Conservation (phyloP, 2,329 filamentous ascomycete species). For the Emydomyces testavorans region DNA sequence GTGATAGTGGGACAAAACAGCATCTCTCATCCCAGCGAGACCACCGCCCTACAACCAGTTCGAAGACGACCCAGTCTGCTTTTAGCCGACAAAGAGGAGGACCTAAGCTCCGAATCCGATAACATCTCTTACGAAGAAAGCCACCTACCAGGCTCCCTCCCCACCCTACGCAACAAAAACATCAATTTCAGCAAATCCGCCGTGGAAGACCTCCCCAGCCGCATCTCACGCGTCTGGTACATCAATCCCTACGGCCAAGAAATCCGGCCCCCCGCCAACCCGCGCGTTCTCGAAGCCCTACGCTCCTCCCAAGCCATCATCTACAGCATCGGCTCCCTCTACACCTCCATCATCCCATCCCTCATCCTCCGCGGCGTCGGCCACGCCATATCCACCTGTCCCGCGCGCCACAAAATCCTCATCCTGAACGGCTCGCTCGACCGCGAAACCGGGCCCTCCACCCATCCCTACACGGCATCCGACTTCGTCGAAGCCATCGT, state of each 20-base stretch:
- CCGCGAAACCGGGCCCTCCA: slow-evolving; percentile 68
- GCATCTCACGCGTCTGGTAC: slow-evolving; percentile 82
- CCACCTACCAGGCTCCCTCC: slow-evolving; percentile 53
- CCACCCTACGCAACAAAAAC: slow-evolving; percentile 66
- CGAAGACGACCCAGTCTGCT: slow-evolving; percentile 28
- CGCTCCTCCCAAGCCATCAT: slow-evolving; percentile 56
- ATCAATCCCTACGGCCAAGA: slow-evolving; percentile 98
- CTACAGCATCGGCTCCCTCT: slow-evolving; percentile 89
- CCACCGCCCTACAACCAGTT: slow-evolving; percentile 40
- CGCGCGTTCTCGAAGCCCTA: slow-evolving; percentile 62
- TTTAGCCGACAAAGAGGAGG: slow-evolving; percentile 24
- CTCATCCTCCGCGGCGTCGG: slow-evolving; percentile 69
- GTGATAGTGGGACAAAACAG: slow-evolving; percentile 84
- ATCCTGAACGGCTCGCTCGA: slow-evolving; percentile 77
- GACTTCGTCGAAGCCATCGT: slow-evolving; percentile 77
- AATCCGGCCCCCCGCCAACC: slow-evolving; percentile 73
- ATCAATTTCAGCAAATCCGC: slow-evolving; percentile 70
- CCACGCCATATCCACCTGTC: slow-evolving; percentile 45
- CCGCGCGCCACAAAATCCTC: slow-evolving; percentile 58
- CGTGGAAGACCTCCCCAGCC: slow-evolving; percentile 65
- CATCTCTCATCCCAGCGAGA: slow-evolving; percentile 70
- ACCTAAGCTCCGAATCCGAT: slow-evolving; percentile 24
- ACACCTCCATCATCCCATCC: slow-evolving; percentile 77
- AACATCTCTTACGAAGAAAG: slow-evolving; percentile 32
- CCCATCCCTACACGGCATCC: slow-evolving; percentile 54